Base-by-base conservation (phyloP, 495 filamentous ascomycete species). In the Penicillium desertorum region DNA sequence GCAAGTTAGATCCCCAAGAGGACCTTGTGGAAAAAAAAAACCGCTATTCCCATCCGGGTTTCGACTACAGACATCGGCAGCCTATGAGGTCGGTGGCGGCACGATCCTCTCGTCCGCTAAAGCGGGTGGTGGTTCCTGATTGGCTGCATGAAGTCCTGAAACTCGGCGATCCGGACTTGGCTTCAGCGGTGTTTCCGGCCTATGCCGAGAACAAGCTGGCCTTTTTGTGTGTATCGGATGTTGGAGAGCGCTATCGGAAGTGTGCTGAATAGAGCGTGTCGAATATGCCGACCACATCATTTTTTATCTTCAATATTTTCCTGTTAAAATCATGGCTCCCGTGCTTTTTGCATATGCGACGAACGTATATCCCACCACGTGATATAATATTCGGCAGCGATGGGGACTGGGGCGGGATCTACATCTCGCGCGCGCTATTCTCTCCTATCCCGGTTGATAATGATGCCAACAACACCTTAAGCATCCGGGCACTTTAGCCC, bases 111-210 rank as follows among this genome's bases (percentile, higher is more conserved):
- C 57, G 19, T 56, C 57, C 50, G 37, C 49, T 60, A 22, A 43
- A 45, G 51, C 29, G 30, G 30, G 23, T 49, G 25, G 23, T 29
- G 19, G 3, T 5, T 14, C 22, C 9, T 63, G 57, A 69, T 67
- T 69, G 64, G 66, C 41, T 34, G 11, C 34, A 19, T n/a, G 20
- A 25, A 20, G 54, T 59, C 43, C 57, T 69, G 66, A 67, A 69
- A 69, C 66, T 65, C 54, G 66, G 56, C 58, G 65, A 68, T 68
- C 66, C 66, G 61, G 57, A 65, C 62, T 69, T 69, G 62, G 64
- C 52, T 64, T 54, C 20, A 23, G 36, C 25, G 51, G 52, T 44
- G 44, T 67, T 68, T 69, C 66, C 66, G 66, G 64, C 39, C 50
- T 63, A 48, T 65, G 62, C 66, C 66, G 64, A 36, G 30, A 42